phyloP scores from a whole-genome alignment of 192 early-diverging fungal species.

The Diversispora eburnea region DNA sequence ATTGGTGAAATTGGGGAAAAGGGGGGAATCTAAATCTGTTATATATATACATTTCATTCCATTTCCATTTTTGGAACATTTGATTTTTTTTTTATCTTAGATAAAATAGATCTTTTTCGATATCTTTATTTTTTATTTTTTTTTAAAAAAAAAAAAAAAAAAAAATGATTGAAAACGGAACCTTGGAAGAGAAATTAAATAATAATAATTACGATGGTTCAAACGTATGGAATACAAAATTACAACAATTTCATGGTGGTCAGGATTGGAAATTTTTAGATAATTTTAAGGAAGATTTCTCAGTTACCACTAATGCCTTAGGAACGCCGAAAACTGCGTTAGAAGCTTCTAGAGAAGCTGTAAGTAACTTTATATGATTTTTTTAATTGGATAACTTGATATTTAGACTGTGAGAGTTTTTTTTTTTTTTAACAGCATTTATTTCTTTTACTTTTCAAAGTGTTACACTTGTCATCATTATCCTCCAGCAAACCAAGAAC shows the following conservation, averaged over 20 bases:
- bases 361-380: slow-evolving; percentile 36
- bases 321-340: slow-evolving; percentile 75
- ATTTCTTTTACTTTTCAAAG: slow-evolving; percentile 30
- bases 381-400: neutral
- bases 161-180: neutral
- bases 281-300: slow-evolving; percentile 91
- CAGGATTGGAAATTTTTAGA: slow-evolving; percentile 77
- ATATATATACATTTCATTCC: no score
- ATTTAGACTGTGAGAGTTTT: neutral
- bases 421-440: no score
- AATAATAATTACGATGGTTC: neutral
- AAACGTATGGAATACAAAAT: slow-evolving; percentile 76
- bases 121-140: no score
- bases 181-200: neutral
- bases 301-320: slow-evolving; percentile 85
- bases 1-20: no score
- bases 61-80: no score
- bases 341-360: slow-evolving; percentile 67
- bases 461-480: slow-evolving; percentile 78
- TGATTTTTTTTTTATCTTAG: no score
- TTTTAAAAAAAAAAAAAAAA: no score
- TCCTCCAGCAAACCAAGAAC: slow-evolving; percentile 89
- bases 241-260: slow-evolving; percentile 86
- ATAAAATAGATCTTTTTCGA: no score
- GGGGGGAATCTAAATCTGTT: no score